These are phyloP conservation scores for Camillea tinctor DNA, from an alignment of 2,329 filamentous ascomycete species.

Conservation along the genomic window DNA sequence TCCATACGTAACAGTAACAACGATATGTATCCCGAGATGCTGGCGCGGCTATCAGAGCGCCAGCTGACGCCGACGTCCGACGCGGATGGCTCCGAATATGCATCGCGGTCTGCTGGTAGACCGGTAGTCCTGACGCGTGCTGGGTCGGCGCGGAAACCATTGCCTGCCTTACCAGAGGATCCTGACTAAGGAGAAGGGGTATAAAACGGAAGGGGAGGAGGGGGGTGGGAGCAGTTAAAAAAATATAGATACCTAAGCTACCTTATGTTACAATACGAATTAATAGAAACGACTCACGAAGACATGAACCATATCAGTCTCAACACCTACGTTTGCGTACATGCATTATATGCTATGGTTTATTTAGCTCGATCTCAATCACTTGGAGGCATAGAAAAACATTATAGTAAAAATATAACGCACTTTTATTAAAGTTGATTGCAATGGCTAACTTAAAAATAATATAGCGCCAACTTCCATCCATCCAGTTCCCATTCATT, in stretches of 20 bases:
- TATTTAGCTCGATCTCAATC: neutral
- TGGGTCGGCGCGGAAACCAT: constrained; percentile 28
- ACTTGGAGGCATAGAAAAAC: neutral
- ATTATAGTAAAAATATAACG: neutral
- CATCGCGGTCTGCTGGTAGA: constrained; percentile 11
- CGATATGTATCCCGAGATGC: constrained; percentile 17
- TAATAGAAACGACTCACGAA: constrained; percentile 18
- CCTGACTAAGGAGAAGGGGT: constrained; percentile 14
- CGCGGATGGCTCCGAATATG: constrained; percentile 9
- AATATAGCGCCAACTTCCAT: constrained; percentile 13
- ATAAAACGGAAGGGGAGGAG: too few relatives aligned
- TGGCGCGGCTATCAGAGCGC: constrained; percentile 27
- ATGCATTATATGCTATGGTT: neutral
- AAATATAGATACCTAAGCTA: constrained; percentile 7
- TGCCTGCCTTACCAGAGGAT: constrained; percentile 36
- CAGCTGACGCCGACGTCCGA: constrained; percentile 29
- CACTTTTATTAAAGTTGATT: constrained; percentile 8
- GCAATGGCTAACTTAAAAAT: constrained; percentile 9
- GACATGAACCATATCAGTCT: constrained; percentile 8
- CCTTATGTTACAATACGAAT: neutral
- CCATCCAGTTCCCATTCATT: constrained; percentile 1
- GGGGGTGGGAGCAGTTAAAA: too few relatives aligned
- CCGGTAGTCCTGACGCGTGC: constrained; percentile 12
- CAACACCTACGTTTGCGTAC: neutral
- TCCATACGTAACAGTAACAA: neutral